phyloP scores from a whole-genome alignment of 1,284 basidiomycete genomes.

The Ganoderma multipileum region DNA sequence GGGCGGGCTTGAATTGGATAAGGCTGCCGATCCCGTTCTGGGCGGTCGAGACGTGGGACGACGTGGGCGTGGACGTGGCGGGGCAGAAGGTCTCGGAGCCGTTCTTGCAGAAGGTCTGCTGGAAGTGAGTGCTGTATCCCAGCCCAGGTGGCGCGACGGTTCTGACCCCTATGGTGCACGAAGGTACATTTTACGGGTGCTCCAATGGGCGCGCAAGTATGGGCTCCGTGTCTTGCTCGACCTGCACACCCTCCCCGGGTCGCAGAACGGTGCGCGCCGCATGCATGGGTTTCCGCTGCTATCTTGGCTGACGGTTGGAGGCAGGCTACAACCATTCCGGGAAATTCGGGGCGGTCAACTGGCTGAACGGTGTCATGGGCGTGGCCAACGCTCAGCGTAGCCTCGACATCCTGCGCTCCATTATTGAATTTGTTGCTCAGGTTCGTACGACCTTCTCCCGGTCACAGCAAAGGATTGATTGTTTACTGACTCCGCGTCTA shows the following conservation, averaged over 20 bases:
- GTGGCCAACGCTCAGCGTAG: constrained; percentile 66
- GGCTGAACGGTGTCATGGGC: constrained; percentile 70
- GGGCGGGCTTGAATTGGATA: constrained; percentile 77
- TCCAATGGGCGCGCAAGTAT: constrained; percentile 90
- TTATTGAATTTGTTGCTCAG: constrained; percentile 67
- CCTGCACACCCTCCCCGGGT: constrained; percentile 83
- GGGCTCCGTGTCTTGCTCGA: constrained; percentile 88
- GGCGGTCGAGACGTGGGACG: constrained; percentile 71
- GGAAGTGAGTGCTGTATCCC: constrained; percentile 39
- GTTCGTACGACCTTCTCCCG: constrained; percentile 30
- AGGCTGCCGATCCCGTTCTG: constrained; percentile 82
- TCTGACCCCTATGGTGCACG: not conserved
- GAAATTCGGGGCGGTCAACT: constrained; percentile 55
- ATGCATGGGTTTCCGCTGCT: constrained; percentile 13
- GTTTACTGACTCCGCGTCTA: constrained; percentile 36
- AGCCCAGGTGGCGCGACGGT: constrained; percentile 24
- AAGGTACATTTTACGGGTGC: constrained; percentile 77
- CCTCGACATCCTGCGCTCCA: constrained; percentile 61
- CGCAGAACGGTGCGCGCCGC: constrained; percentile 64
- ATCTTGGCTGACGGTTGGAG: not conserved
- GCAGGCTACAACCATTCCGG: constrained; percentile 59
- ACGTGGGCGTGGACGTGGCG: constrained; percentile 41
- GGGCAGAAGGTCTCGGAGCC: constrained; percentile 40
- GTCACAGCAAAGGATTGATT: not conserved
- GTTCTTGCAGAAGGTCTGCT: constrained; percentile 42